Conservation (phyloP, 2,329 filamentous ascomycete genomes). For the Fusarium sororula region DNA sequence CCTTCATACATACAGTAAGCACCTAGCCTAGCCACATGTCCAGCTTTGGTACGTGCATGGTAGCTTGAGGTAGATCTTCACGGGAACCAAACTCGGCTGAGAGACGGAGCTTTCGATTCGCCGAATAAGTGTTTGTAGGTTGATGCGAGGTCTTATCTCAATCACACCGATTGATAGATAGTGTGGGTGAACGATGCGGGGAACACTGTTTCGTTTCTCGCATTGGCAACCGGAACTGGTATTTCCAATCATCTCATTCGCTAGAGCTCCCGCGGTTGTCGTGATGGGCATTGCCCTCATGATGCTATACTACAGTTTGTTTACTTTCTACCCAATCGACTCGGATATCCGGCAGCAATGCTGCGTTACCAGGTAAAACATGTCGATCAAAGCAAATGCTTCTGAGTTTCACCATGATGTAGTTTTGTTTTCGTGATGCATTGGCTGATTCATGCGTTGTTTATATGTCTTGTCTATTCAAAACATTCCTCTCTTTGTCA, state of each 20-base stretch:
- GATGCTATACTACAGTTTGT: constrained; percentile 23
- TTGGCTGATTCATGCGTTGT: not conserved
- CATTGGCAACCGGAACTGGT: not conserved
- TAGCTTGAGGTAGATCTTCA: constrained; percentile 2
- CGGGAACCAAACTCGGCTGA: constrained; percentile 4
- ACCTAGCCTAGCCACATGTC: constrained; percentile 2
- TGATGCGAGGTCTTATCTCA: constrained; percentile 11
- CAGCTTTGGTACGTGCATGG: constrained; percentile 10
- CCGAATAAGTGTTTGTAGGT: not conserved
- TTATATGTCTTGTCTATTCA: not conserved
- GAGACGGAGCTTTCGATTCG: not conserved
- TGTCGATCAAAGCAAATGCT: not conserved
- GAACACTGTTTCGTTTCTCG: constrained; percentile 16
- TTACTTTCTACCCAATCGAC: constrained; percentile 17
- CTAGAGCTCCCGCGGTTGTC: not conserved
- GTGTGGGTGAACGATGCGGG: constrained; percentile 32
- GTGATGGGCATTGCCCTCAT: constrained; percentile 24
- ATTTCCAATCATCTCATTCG: constrained; percentile 27
- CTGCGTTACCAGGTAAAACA: constrained; percentile 9
- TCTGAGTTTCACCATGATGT: constrained; percentile 16
- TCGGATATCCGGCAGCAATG: constrained; percentile 8
- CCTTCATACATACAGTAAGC: not conserved
- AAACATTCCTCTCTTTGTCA: not conserved
- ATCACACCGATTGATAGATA: constrained; percentile 25
- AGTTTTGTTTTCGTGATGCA: not conserved